These are phyloP conservation scores for Rhododendron ovatum DNA, from an alignment of 148 eudicot genomes.

Conservation along the genomic window DNA sequence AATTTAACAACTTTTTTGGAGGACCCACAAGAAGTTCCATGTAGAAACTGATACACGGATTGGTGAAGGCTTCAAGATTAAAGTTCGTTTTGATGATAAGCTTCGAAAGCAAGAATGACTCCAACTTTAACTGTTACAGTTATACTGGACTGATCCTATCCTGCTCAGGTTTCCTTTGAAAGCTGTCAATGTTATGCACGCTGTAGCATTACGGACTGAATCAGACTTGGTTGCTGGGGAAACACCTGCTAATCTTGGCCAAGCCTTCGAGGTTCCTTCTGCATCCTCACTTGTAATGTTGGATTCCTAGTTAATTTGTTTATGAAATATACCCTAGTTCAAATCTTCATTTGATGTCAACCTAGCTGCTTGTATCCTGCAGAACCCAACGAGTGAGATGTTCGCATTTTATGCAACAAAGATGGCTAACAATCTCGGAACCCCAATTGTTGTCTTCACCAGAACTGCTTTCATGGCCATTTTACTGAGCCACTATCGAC, in stretches of 20 bases:
- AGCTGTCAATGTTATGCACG: slow-evolving; percentile 98
- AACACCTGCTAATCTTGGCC: slow-evolving; percentile 59
- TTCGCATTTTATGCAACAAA: slow-evolving; percentile 95
- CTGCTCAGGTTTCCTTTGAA: slow-evolving; percentile 82
- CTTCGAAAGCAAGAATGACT: not conserved
- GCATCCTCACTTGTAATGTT: not conserved
- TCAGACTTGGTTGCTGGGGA: slow-evolving; percentile 57
- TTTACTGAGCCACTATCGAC: slow-evolving; percentile 90
- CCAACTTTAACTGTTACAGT: not conserved
- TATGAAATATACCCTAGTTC: not conserved
- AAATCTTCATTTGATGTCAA: slow-evolving; percentile 2
- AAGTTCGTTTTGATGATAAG: not conserved
- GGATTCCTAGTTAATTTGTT: not conserved
- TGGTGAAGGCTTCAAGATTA: not conserved
- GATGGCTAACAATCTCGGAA: slow-evolving; percentile 95
- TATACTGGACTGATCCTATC: slow-evolving; percentile 4
- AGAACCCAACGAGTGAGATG: slow-evolving; percentile 99
- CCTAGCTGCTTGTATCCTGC: slow-evolving; percentile 26
- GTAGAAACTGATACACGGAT: not conserved
- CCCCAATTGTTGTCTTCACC: slow-evolving; percentile 94
- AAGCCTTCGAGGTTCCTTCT: slow-evolving; percentile 59
- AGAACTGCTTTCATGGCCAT: slow-evolving; percentile 93
- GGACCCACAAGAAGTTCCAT: not conserved
- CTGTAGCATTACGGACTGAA: slow-evolving; percentile 91
- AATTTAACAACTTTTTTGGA: not conserved